phyloP scores from a whole-genome alignment of 108 stramenopile genomes.

The Tribonema minus region DNA sequence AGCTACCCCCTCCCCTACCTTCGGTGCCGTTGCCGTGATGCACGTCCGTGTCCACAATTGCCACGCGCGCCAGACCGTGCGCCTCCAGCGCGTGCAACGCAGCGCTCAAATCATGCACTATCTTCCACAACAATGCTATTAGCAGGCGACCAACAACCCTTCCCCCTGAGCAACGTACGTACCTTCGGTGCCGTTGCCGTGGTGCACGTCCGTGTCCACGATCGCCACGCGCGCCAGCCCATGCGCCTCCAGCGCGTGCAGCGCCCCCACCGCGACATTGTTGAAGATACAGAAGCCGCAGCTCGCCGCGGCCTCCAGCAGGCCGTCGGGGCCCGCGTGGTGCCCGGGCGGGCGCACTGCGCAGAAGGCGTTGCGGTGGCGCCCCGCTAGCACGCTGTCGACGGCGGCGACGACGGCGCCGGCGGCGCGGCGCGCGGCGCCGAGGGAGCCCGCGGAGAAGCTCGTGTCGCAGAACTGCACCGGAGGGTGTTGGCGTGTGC shows the following conservation, averaged over 20 bases:
- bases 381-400: constrained; percentile 51
- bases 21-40: constrained; percentile 99
- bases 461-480: constrained; percentile 26
- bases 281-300: constrained; percentile 97
- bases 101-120: too few relatives aligned
- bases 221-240: constrained; percentile 68
- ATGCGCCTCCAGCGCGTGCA: constrained; percentile 74
- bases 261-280: constrained; percentile 90
- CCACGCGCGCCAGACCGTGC: constrained; percentile 54
- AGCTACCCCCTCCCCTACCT: too few relatives aligned
- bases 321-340: constrained; percentile 86
- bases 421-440: constrained; percentile 15
- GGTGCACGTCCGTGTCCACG: constrained; percentile 97
- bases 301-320: constrained; percentile 74
- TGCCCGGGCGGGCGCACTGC: constrained; percentile 95
- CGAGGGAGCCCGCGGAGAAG: constrained; percentile 28
- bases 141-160: too few relatives aligned
- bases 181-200: constrained; percentile 99
- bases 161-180: too few relatives aligned
- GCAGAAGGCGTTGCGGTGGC: constrained; percentile 82
- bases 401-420: constrained; percentile 49
- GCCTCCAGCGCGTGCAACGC: constrained; percentile 84
- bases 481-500: too few relatives aligned
- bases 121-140: too few relatives aligned
- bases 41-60: constrained; percentile 97